Evolutionary conservation across 257 asterid species (phyloP), one percentile per base, ranked within the genome.

Genomic region (Solanum ossicruentum): DNA sequence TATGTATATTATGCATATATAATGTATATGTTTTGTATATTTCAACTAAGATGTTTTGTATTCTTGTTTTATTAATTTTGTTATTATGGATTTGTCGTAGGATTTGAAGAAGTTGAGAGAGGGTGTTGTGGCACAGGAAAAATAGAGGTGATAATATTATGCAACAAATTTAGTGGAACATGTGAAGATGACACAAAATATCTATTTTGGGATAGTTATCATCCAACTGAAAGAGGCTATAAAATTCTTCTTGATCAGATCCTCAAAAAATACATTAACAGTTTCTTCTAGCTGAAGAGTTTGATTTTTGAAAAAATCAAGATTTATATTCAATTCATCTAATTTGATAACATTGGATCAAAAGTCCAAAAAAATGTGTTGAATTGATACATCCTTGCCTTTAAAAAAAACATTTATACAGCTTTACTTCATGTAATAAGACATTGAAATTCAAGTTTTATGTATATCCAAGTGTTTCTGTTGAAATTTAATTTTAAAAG

Each of bases 91-190:
- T 6, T 55, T 81, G 51, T 12, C 13, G 28, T 47, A 90, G 92
- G 92, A 1, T 72, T 90, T 39, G 89, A 90, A 79, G 91, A 87
- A 69, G 89, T 80, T 45, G 89, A 88, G 39, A 58, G 8, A 32
- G 92, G 91, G 8, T 90, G 92, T 60, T 90, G 92, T 63, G 92
- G 92, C 8, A 84, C 90, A 0, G 92, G 91, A 32, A 12, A 17
- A 1, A 36, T 90, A 18, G 92, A 90, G 70, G 86, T 80, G 23
- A 70, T 21, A 7, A 3, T 73, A 23, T 84, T 86, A 36, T 90
- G 92, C 87, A 88, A 88, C 75, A 84, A 56, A 32, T 84, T 51
- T 12, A 66, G 82, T 8, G 45, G n/a, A 3, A 89, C 89, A 6
- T 90, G 93, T 86, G 63, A 79, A 57, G 88, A 89, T 15, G 88